Percentiles rank a stretch among this genome's conserved stretches.
Evolutionary conservation across 1,139 yeast genomes (phyloP).

Genomic region (Ogataea hybrid): DNA sequence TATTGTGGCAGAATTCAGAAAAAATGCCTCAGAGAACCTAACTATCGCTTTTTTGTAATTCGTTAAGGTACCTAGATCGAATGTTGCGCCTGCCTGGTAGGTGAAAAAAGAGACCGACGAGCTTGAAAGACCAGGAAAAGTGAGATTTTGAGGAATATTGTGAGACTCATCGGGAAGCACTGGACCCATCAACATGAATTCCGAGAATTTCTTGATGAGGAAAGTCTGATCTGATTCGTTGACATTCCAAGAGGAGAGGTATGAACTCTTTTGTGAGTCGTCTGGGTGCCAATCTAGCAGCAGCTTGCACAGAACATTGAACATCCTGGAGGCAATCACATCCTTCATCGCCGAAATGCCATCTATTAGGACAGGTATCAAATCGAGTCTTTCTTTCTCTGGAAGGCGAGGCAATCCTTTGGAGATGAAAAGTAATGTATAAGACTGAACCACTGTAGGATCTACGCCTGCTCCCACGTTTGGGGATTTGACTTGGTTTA

Average conservation of each 20-base stretch:
- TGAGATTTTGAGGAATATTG: constrained; percentile 38
- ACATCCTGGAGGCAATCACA: constrained; percentile 55
- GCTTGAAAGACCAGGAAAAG: constrained; percentile 62
- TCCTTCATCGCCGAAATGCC: constrained; percentile 40
- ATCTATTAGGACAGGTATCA: constrained; percentile 49
- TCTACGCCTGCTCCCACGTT: constrained; percentile 43
- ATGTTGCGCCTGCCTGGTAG: constrained; percentile 61
- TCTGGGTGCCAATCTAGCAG: constrained; percentile 45
- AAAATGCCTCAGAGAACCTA: constrained; percentile 39
- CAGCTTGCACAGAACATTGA: constrained; percentile 57
- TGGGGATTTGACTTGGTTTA: constrained; percentile 63
- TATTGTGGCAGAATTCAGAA: constrained; percentile 36
- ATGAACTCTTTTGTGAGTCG: constrained; percentile 44
- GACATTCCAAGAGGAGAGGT: constrained; percentile 34
- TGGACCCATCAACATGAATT: constrained; percentile 58
- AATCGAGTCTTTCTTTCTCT: constrained; percentile 33
- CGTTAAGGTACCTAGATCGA: constrained; percentile 48
- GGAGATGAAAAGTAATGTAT: constrained; percentile 64
- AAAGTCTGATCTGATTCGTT: constrained; percentile 39
- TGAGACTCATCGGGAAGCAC: constrained; percentile 34
- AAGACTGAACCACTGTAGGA: constrained; percentile 55
- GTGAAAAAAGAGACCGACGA: constrained; percentile 61
- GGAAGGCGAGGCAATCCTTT: constrained; percentile 58
- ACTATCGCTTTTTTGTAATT: constrained; percentile 47
- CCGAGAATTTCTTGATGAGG: constrained; percentile 46